A percentile compares a stretch with the other conserved stretches of the same genome.
These are phyloP conservation scores for Plasmodium fragile DNA, from an alignment of 169 alveolate species.

Conservation along the genomic window DNA sequence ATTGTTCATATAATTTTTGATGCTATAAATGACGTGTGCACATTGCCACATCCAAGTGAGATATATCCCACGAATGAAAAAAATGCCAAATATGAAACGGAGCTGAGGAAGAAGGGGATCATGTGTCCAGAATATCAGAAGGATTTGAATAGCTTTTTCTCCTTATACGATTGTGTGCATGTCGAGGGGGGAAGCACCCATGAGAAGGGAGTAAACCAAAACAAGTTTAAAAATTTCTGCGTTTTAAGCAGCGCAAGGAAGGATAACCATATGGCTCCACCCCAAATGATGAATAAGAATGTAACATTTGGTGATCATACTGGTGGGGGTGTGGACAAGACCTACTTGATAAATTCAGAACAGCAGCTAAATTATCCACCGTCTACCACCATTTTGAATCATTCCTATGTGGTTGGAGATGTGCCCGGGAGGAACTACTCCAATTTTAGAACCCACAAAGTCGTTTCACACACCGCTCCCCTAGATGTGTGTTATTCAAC, in stretches of 20 bases:
- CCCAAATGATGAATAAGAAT: background rate
- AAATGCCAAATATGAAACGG: background rate
- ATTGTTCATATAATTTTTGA: constrained; percentile 30
- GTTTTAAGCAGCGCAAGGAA: background rate
- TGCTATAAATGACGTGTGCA: constrained; percentile 40
- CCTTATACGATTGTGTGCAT: constrained; percentile 32
- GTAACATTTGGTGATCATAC: constrained; percentile 5
- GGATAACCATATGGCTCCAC: background rate
- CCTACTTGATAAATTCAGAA: background rate
- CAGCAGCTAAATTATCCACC: background rate
- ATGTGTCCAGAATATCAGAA: constrained; percentile 35
- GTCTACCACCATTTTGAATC: background rate
- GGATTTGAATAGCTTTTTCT: constrained; percentile 39
- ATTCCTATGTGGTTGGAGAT: background rate
- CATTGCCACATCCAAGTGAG: constrained; percentile 32
- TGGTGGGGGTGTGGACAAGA: background rate
- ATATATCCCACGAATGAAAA: background rate
- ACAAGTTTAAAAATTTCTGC: constrained; percentile 26
- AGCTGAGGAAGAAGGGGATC: constrained; percentile 6
- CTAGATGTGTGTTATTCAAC: background rate
- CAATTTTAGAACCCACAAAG: background rate
- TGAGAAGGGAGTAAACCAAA: background rate
- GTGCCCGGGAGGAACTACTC: background rate
- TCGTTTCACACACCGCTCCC: background rate
- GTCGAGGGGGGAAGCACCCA: background rate